A percentile compares a stretch with the other conserved stretches of the same genome.
Conservation (phyloP, 2,329 filamentous ascomycete species). For the Exophiala spinifera region DNA sequence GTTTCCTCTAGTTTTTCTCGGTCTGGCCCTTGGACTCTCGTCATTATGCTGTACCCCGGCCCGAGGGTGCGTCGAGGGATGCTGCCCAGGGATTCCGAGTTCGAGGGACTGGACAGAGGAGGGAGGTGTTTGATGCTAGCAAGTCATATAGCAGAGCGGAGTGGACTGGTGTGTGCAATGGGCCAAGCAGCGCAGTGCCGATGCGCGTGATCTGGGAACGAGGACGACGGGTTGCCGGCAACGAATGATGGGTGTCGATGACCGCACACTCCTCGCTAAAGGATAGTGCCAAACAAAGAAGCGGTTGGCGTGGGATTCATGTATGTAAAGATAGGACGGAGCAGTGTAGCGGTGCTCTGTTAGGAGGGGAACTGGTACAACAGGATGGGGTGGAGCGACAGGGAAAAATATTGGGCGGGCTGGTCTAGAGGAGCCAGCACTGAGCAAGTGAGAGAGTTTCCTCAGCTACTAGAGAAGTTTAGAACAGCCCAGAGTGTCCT, state of each 20-base stretch:
- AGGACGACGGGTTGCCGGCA: constrained; percentile 1
- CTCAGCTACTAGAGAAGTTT: not conserved
- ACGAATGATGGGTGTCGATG: constrained; percentile 21
- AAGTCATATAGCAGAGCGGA: not conserved
- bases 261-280: constrained; percentile 24
- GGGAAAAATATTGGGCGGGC: constrained; percentile 2
- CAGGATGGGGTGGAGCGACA: not conserved
- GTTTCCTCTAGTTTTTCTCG: constrained; percentile 22
- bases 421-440: not conserved
- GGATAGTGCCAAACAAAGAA: constrained; percentile 12
- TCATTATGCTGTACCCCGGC: constrained; percentile 7
- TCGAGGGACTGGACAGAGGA: not conserved
- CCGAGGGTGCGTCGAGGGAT: not conserved
- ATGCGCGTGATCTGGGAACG: not conserved
- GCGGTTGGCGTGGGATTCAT: constrained; percentile 1
- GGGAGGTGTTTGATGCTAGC: constrained; percentile 1
- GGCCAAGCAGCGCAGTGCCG: constrained; percentile 24
- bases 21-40: constrained; percentile 7
- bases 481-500: no score
- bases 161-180: not conserved
- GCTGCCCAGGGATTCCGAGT: constrained; percentile 3
- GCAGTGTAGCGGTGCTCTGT: not conserved
- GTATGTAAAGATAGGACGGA: not conserved
- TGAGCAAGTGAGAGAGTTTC: not conserved
- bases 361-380: not conserved